These are phyloP conservation scores for Lasiodiplodia gonubiensis DNA, from an alignment of 2,329 filamentous ascomycete species.

Conservation along the genomic window DNA sequence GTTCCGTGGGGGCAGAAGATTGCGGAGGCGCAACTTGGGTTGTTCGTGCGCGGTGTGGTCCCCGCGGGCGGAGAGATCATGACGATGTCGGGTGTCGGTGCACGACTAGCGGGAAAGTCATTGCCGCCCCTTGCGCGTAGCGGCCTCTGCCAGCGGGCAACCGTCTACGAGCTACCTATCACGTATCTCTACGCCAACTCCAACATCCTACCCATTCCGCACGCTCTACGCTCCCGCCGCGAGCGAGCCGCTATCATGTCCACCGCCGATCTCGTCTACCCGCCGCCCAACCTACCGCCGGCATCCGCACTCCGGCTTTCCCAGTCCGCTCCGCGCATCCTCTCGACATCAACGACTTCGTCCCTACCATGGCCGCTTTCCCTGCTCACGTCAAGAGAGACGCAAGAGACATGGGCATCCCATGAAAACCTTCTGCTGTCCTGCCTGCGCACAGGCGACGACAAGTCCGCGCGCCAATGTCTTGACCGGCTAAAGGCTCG, in stretches of 20 bases:
- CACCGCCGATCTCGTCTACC: constrained; percentile 45
- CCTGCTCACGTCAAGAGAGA: constrained; percentile 64
- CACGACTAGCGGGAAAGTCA: constrained; percentile 1
- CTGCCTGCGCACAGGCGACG: constrained; percentile 83
- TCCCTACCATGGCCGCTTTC: constrained; percentile 59
- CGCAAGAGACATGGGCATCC: constrained; percentile 78
- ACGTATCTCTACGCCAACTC: constrained; percentile 5
- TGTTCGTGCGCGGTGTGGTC: constrained; percentile 23
- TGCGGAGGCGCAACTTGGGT: neutral
- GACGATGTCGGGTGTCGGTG: constrained; percentile 20
- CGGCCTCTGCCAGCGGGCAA: neutral
- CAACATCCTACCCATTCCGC: neutral
- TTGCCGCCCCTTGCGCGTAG: neutral
- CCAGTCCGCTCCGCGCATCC: constrained; percentile 51
- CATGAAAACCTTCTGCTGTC: constrained; percentile 88
- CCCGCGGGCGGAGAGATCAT: constrained; percentile 24
- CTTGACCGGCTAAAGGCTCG: constrained; percentile 76
- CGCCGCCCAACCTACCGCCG: constrained; percentile 48
- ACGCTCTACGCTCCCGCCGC: neutral
- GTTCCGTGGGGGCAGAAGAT: neutral
- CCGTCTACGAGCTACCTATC: constrained; percentile 5
- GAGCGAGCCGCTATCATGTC: constrained; percentile 5
- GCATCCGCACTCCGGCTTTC: constrained; percentile 53
- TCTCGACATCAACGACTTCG: constrained; percentile 46
- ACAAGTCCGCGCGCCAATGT: constrained; percentile 75